phyloP scores from a whole-genome alignment of 768 basidiomycete species.

The Lactifluus volemus region DNA sequence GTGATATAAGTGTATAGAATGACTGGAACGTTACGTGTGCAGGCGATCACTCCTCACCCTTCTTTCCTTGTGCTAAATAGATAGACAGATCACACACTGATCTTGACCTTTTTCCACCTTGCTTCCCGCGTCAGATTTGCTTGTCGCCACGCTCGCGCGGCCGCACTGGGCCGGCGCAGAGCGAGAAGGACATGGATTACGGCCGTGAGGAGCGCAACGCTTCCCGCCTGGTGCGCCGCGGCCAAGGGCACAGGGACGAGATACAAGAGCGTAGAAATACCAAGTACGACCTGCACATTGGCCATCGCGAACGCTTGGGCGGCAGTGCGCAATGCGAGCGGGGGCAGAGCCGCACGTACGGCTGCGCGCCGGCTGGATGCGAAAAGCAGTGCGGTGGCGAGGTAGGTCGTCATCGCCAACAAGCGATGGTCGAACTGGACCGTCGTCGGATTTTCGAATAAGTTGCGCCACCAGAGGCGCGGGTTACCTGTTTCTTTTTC shows the following conservation, averaged over 20 bases:
- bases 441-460: conserved; percentile 95
- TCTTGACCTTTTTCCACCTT: not conserved
- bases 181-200: conserved; percentile 70
- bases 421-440: conserved; percentile 96
- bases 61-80: not conserved
- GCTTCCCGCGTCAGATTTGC: conserved; percentile 20
- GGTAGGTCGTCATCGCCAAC: conserved; percentile 85
- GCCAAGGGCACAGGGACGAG: conserved; percentile 90
- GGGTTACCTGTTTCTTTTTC: conserved; percentile 34
- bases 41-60: too few species aligned
- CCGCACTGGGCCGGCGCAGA: conserved; percentile 58
- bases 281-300: conserved; percentile 73
- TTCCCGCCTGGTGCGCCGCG: conserved; percentile 92
- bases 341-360: conserved; percentile 45
- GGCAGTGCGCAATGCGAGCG: conserved; percentile 43
- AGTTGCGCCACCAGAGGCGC: conserved; percentile 93
- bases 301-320: conserved; percentile 70
- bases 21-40: not conserved
- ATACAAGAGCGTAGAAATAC: conserved; percentile 78
- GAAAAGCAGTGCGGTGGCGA: conserved; percentile 56
- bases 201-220: conserved; percentile 76
- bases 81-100: not conserved
- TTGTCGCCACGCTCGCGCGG: conserved; percentile 54
- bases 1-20: conserved; percentile 2
- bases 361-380: conserved; percentile 46